These are phyloP conservation scores for Earliella scabrosa DNA, from an alignment of 1,284 basidiomycete species.

Conservation along the genomic window DNA sequence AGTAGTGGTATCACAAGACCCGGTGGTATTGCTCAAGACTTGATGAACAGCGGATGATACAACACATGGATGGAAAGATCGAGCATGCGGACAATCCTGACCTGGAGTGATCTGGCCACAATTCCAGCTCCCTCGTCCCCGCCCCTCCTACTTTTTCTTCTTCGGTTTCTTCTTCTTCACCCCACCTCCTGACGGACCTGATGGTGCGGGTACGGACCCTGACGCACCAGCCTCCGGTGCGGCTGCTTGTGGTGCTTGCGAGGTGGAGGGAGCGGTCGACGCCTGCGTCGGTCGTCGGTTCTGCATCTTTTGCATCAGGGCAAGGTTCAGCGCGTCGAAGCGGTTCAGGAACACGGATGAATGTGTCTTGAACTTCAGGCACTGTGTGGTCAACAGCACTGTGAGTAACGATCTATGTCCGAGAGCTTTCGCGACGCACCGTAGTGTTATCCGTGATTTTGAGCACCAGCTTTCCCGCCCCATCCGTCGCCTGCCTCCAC, in stretches of 20 bases:
- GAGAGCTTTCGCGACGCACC: constrained; percentile 70
- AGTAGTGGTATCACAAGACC: no score
- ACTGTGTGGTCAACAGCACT: constrained; percentile 54
- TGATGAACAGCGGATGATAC: neutral
- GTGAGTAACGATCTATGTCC: no score
- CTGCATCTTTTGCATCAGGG: constrained; percentile 83
- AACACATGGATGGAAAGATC: neutral
- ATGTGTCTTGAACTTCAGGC: constrained; percentile 92
- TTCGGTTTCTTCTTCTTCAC: constrained; percentile 60
- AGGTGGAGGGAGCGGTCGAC: constrained; percentile 16
- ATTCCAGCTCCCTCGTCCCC: neutral
- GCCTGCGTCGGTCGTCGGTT: constrained; percentile 47
- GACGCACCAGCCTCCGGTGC: constrained; percentile 29
- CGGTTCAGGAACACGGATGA: constrained; percentile 94
- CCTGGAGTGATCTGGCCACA: neutral
- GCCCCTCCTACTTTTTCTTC: constrained; percentile 51
- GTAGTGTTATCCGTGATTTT: constrained; percentile 90
- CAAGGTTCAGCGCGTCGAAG: constrained; percentile 88
- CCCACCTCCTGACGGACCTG: constrained; percentile 38
- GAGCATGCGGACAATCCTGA: constrained; percentile 11
- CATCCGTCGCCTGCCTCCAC: constrained; percentile 72
- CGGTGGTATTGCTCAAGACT: no score
- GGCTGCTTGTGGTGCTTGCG: constrained; percentile 25
- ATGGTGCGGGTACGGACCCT: constrained; percentile 24
- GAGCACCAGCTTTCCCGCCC: constrained; percentile 76